Base-by-base conservation (phyloP, 768 basidiomycete species). In the Suillus subalutaceus region DNA sequence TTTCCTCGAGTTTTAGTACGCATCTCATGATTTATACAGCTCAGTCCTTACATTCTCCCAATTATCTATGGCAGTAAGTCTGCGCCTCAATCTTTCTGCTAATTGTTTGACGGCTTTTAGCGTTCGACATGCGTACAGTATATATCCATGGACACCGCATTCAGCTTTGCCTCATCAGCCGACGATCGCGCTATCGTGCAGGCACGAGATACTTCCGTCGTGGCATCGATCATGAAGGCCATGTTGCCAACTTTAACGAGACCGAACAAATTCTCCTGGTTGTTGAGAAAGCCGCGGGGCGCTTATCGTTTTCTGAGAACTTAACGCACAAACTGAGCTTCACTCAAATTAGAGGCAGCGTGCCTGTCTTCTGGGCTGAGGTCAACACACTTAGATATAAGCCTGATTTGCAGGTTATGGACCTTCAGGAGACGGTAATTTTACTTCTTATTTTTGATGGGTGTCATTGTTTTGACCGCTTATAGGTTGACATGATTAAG, bases 171-270 rank as follows among this genome's bases (percentile, higher is more conserved):
- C 88, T 99, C 72, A 91, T 99, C 70, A 96, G 96, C 70, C 90
- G 97, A 37, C 92, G 96, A 62, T 96, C 94, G 13, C 92, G 97
- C 26, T 92, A 91, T 80, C 89, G 97, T 65, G 94, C 97, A 37
- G 97, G 97, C 6, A 98, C 97, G 16, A 93, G 97, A 60, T 99
- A 97, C 84, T 97, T 99, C 80, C 87, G 94, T 23, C 90, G 97
- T 57, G 97, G 97, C 6, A 85, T 99, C 70, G 96, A 99, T 76
- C 81, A 87, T 23, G 82, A 91, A 10, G 97, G 96, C 2, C 87
- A 98, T 75, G 93, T 93, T 50, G 94, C 96, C 65, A 99, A 99
- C 78, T 99, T 94, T 80, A 97, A 98, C 75, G 97, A 99, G 78
- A 97, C 97, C 7, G 97, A 99, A 74, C 97, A 99, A 75, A 82